phyloP scores from a whole-genome alignment of 176 grass and related monocot genomes.

The Pontederia paniculata region DNA sequence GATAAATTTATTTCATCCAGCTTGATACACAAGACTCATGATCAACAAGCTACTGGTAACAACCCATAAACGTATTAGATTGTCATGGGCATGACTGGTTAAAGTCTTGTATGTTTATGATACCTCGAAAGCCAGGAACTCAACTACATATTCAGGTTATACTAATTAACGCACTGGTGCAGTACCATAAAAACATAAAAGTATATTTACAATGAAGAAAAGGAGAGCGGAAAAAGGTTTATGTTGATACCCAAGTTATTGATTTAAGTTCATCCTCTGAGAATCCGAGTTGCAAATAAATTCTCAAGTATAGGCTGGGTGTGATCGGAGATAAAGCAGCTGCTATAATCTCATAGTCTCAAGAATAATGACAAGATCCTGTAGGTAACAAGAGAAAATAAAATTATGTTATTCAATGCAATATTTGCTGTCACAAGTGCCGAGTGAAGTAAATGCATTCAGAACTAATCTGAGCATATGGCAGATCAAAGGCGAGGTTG shows the following conservation, averaged over 20 bases:
- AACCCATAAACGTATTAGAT: too few species aligned
- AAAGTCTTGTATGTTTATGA: too few species aligned
- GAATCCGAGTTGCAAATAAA: constrained; percentile 80
- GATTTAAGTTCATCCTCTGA: constrained; percentile 57
- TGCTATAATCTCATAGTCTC: constrained; percentile 86
- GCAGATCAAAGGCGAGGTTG: too few species aligned
- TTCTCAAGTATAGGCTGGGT: constrained; percentile 71
- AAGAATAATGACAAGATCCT: constrained; percentile 95
- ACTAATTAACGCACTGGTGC: not conserved
- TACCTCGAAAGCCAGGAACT: not conserved
- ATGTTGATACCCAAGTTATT: constrained; percentile 67
- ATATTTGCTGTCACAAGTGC: too few species aligned
- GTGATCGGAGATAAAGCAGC: constrained; percentile 64
- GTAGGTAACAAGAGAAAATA: constrained; percentile 14
- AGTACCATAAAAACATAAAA: not conserved
- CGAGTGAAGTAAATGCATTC: too few species aligned
- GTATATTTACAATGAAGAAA: not conserved
- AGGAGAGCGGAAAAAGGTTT: not conserved
- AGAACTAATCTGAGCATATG: too few species aligned
- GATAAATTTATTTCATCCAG: too few species aligned
- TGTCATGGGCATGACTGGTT: too few species aligned
- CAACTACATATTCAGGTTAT: not conserved
- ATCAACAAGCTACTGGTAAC: too few species aligned
- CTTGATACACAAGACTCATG: too few species aligned
- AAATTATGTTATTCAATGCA: too few species aligned